Base-by-base conservation (phyloP, 257 asterid genomes). In the Solanum sejunctum region DNA sequence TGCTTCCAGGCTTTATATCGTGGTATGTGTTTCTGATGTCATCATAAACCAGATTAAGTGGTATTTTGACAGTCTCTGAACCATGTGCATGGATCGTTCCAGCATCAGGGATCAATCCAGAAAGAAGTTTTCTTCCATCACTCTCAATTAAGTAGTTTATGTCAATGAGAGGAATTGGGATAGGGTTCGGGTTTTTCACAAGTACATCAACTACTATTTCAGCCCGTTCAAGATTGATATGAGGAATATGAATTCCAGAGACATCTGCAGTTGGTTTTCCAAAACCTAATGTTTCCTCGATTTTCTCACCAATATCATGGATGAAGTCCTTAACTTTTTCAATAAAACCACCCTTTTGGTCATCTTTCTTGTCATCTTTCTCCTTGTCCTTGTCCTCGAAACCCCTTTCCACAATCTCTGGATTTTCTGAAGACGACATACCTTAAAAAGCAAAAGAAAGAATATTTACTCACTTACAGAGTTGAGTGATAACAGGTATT, bases 261-360 rank as follows among this genome's bases (percentile, higher is more conserved):
- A 95, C 99, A 88, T 95, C 99, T 3, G 99, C 98, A 10, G 99
- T 94, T 71, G 99, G 99, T 86, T 97, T 97, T 17, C 99, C 99
- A 36, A 95, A 92, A 47, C 99, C 98, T 66, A 97, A 84, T 2
- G 99, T 92, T 85, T 87, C 99, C 91, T 97, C 99, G 21, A 97
- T 94, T 89, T 97, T 97, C 91, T 97, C 99, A 36, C 98, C 98
- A 11, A 97, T 92, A 87, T 97, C 99, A 0, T 93, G 97, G 88
- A 96, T 93, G 91, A 96, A 95, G 88, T 85, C 97, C 92, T 96
- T 96, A 49, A 96, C 97, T 91, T 91, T 96, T 32, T 86, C 97
- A 20, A 96, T 82, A 80, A 96, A 95, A 12, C 99, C 98, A 54
- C 95, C 94, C 84, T 89, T 88, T 43, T 91, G 23, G 63, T 77